These are phyloP conservation scores for Narthecium ossifragum DNA, from an alignment of 106 monocot genomes.

Conservation along the genomic window DNA sequence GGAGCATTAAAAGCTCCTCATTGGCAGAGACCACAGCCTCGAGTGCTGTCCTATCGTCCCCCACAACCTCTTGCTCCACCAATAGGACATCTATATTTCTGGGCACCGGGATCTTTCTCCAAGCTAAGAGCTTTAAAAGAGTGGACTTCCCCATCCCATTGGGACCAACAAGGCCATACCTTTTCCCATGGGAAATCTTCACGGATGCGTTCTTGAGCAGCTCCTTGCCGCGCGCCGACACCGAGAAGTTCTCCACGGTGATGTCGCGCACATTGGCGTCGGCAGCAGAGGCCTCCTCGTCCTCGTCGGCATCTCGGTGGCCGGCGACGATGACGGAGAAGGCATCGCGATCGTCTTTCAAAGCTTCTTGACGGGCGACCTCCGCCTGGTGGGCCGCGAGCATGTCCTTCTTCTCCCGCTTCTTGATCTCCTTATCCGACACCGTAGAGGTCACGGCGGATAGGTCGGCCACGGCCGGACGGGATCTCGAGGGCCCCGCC, in stretches of 20 bases:
- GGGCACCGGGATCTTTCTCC: conserved; percentile 70
- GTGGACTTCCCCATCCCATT: conserved; percentile 79
- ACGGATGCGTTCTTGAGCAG: conserved; percentile 65
- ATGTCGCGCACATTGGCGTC: conserved; percentile 62
- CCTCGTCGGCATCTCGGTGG: conserved; percentile 18
- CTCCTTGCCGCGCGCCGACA: conserved; percentile 71
- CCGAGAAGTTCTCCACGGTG: conserved; percentile 64
- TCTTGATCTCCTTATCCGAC: conserved; percentile 59
- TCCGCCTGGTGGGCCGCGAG: conserved; percentile 28
- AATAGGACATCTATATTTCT: conserved; percentile 63
- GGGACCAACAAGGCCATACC: conserved; percentile 77
- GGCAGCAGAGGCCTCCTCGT: conserved; percentile 18
- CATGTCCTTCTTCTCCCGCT: conserved; percentile 66
- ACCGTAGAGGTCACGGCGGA: conserved; percentile 13
- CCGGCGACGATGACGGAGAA: conserved; percentile 66
- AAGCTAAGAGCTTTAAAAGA: conserved; percentile 58
- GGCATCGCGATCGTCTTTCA: conserved; percentile 64
- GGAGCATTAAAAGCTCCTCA: conserved; percentile 43
- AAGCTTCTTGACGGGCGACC: conserved; percentile 43
- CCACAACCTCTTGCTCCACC: conserved; percentile 72
- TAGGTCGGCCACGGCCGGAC: conserved; percentile 17
- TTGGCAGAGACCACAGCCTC: conserved; percentile 66
- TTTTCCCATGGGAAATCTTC: conserved; percentile 54
- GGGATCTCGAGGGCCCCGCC: not conserved
- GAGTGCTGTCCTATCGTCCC: conserved; percentile 48